Percentiles rank a stretch among this genome's conserved stretches.
Conservation (phyloP, 306 rosid species). For the Pyrus pyrifolia region DNA sequence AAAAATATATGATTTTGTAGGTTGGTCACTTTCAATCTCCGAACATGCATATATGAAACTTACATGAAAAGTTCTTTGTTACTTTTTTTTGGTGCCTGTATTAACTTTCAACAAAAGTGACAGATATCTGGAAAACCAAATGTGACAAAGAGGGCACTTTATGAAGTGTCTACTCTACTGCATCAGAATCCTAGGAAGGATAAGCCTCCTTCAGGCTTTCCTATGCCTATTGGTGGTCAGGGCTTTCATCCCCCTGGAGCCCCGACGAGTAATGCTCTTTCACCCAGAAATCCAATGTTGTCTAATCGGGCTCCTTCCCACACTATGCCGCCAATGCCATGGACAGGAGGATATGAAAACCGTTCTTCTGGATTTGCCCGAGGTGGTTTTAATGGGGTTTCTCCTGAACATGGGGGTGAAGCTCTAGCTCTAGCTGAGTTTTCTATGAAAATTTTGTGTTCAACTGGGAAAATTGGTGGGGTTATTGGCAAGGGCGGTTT, state of each 20-base stretch:
- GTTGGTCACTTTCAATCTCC: background rate
- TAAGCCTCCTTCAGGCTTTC: constrained; percentile 7
- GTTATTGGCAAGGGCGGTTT: constrained; percentile 38
- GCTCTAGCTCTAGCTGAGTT: constrained; percentile 23
- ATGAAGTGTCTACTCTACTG: constrained; percentile 24
- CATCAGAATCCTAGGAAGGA: constrained; percentile 37
- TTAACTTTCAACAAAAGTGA: constrained; percentile 11
- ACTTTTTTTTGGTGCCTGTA: background rate
- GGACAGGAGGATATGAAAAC: constrained; percentile 14
- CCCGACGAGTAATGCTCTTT: constrained; percentile 8
- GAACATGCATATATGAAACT: background rate
- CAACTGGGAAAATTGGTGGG: constrained; percentile 33
- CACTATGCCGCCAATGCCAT: constrained; percentile 7
- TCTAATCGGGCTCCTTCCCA: constrained; percentile 14
- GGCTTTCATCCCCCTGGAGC: constrained; percentile 19
- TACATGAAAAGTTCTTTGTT: background rate
- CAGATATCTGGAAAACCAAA: constrained; percentile 33
- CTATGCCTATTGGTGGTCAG: constrained; percentile 21
- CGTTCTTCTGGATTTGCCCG: constrained; percentile 5
- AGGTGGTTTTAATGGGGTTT: constrained; percentile 12
- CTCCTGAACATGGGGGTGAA: constrained; percentile 18
- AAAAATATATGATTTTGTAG: background rate
- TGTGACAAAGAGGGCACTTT: constrained; percentile 29
- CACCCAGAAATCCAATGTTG: constrained; percentile 23
- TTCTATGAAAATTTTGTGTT: constrained; percentile 28